Conservation (phyloP, 2,329 filamentous ascomycete genomes). For the Nectriaceae sp. region DNA sequence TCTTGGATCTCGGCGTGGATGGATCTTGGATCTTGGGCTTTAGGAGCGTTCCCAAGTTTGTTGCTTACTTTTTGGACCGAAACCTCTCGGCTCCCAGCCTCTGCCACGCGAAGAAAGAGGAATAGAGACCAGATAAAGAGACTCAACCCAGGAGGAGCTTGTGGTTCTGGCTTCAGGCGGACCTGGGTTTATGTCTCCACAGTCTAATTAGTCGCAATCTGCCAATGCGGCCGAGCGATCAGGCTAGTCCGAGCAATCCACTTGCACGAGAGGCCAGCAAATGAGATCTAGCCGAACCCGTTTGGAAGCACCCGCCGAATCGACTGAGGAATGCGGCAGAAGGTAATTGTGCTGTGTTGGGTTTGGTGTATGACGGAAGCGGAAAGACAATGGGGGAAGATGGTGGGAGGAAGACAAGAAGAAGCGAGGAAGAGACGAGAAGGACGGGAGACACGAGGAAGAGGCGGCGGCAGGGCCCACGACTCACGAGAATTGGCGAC, state of each 20-base stretch:
- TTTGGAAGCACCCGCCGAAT: conserved; percentile 9
- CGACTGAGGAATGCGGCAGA: conserved; percentile 27
- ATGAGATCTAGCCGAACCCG: conserved; percentile 27
- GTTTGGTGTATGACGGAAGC: background rate
- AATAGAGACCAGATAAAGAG: background rate
- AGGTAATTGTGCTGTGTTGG: conserved; percentile 3
- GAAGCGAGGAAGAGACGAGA: background rate
- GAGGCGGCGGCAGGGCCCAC: background rate
- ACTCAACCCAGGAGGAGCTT: background rate
- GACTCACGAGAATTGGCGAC: background rate
- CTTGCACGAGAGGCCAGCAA: conserved; percentile 25
- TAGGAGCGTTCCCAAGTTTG: background rate
- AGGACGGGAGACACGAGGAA: background rate
- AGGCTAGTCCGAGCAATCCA: conserved; percentile 28
- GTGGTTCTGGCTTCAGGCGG: background rate
- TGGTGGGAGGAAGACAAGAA: background rate
- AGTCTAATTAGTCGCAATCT: conserved; percentile 25
- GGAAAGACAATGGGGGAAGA: background rate
- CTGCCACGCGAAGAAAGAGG: conserved; percentile 2
- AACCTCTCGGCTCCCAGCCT: conserved; percentile 6
- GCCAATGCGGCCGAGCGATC: conserved; percentile 30
- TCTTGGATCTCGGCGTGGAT: background rate
- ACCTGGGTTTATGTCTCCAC: background rate
- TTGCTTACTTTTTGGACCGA: conserved; percentile 3
- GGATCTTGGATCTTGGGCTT: background rate